These are phyloP conservation scores for Trichophyton rubrum DNA, from an alignment of 2,329 filamentous ascomycete species.

Conservation along the genomic window DNA sequence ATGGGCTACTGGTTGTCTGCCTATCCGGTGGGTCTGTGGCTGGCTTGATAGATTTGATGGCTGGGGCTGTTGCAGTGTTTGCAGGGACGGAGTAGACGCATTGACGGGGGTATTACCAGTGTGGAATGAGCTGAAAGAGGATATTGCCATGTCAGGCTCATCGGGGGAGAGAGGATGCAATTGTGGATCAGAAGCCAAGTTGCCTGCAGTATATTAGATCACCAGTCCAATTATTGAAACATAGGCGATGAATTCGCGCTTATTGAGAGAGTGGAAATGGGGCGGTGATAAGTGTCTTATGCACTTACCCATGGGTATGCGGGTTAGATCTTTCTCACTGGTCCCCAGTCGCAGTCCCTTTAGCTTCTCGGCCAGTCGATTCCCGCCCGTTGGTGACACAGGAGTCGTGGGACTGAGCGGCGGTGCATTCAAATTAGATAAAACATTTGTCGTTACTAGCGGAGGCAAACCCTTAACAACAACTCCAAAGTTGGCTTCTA, in stretches of 20 bases:
- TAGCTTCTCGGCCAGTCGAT: conserved; percentile 64
- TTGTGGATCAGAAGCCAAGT: conserved; percentile 15
- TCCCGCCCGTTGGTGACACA: conserved; percentile 50
- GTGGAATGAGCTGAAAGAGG: conserved; percentile 46
- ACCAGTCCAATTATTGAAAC: not conserved
- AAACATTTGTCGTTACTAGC: conserved; percentile 25
- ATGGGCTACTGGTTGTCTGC: conserved; percentile 22
- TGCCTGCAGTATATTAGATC: not conserved
- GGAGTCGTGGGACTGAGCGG: conserved; percentile 42
- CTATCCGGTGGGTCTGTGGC: not conserved
- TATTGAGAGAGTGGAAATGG: not conserved
- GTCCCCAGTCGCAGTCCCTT: conserved; percentile 68
- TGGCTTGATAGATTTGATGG: conserved; percentile 15
- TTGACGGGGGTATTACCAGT: conserved; percentile 30
- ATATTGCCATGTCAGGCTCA: conserved; percentile 50
- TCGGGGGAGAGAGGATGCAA: conserved; percentile 48
- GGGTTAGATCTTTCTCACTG: conserved; percentile 50
- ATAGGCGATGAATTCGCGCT: not conserved
- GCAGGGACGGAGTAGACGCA: conserved; percentile 13
- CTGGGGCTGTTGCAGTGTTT: conserved; percentile 24
- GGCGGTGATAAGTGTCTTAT: not conserved
- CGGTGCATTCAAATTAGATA: conserved; percentile 14
- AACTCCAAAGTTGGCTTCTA: conserved; percentile 66
- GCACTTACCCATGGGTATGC: conserved; percentile 41
- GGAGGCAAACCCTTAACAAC: conserved; percentile 27